Conservation (phyloP, 176 grass and related monocot genomes). For the Dactylis glomerata region DNA sequence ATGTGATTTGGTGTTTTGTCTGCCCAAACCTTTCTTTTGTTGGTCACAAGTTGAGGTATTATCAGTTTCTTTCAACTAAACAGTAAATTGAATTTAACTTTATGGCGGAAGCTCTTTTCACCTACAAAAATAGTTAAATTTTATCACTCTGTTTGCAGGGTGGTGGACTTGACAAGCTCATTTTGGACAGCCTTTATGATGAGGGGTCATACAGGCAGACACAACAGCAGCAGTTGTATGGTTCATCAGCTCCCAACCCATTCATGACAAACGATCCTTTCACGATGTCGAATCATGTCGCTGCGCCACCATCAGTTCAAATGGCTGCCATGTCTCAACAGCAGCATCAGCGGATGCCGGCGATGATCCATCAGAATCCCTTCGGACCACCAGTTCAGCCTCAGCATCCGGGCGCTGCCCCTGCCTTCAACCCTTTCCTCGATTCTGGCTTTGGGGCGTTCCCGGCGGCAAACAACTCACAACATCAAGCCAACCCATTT, state of each 20-base stretch:
- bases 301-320: constrained; percentile 76
- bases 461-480: constrained; percentile 47
- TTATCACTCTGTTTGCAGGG: constrained; percentile 31
- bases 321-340: constrained; percentile 74
- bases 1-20: not conserved
- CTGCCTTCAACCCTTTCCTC: constrained; percentile 58
- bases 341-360: constrained; percentile 68
- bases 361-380: constrained; percentile 59
- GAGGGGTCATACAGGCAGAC: constrained; percentile 64
- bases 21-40: not conserved
- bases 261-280: constrained; percentile 85
- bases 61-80: not conserved
- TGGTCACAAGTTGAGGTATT: not conserved
- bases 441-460: constrained; percentile 64
- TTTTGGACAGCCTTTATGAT: constrained; percentile 64
- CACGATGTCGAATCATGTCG: constrained; percentile 64
- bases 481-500: constrained; percentile 62
- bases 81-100: not conserved
- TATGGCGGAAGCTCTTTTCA: not conserved
- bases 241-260: constrained; percentile 65
- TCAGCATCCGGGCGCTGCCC: constrained; percentile 30
- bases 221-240: constrained; percentile 71
- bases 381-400: constrained; percentile 51
- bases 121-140: not conserved
- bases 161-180: constrained; percentile 67